Evolutionary conservation across 805 yeast genomes (phyloP).

Genomic region (Suhomyces prunicola): DNA sequence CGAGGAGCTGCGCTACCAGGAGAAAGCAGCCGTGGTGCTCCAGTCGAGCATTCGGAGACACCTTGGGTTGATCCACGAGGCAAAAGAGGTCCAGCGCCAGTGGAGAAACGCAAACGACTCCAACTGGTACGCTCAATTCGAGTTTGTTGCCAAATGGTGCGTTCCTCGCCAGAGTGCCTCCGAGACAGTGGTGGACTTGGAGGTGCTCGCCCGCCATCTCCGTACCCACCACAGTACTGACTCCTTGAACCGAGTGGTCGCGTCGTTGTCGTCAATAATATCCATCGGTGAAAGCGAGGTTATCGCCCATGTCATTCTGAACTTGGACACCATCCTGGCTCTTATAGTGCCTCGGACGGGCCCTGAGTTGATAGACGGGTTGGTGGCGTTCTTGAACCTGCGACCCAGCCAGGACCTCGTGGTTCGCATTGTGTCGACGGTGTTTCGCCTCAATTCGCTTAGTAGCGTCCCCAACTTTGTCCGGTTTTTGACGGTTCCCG

Average conservation of each 20-base stretch:
- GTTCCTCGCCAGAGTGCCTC: not conserved
- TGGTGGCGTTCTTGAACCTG: not conserved
- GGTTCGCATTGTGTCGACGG: not conserved
- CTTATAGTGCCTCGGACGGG: not conserved
- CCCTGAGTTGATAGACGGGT: not conserved
- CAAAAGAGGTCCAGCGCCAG: conserved; percentile 9
- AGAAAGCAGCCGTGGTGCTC: conserved; percentile 46
- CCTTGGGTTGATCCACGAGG: conserved; percentile 26
- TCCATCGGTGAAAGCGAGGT: not conserved
- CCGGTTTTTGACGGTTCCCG: conserved; percentile 13
- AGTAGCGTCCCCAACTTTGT: not conserved
- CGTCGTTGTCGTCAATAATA: not conserved
- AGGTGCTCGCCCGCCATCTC: not conserved
- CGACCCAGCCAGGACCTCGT: not conserved
- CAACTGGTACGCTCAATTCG: conserved; percentile 2
- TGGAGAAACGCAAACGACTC: not conserved
- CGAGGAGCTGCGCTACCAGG: conserved; percentile 50
- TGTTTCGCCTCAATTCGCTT: not conserved
- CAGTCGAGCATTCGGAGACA: conserved; percentile 48
- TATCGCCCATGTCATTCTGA: not conserved
- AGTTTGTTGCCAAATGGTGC: conserved; percentile 2
- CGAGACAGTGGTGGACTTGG: not conserved
- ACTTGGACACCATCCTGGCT: not conserved
- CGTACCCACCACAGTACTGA: not conserved
- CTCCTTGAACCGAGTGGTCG: not conserved